Base-by-base conservation (phyloP, 164 flowering plant genomes). In the Aristolochia californica region DNA sequence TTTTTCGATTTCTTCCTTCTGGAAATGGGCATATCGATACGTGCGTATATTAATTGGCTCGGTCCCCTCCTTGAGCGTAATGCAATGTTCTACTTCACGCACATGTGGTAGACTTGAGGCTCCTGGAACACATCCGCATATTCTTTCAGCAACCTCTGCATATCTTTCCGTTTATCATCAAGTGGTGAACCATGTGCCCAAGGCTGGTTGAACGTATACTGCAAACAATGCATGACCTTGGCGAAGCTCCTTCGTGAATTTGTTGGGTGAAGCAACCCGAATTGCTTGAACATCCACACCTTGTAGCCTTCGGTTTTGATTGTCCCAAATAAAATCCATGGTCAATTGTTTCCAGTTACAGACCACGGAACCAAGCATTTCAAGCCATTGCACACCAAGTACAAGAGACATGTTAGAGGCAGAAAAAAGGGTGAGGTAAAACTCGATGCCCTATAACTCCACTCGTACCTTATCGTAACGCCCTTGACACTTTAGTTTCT, bases 291-390 rank as follows among this genome's bases (percentile, higher is more conserved):
- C 4, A 11, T 2, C 7, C 30, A 30, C 10, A 4, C 45, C 58
- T 13, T 58, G 50, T 20, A 58, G 16, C 24, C 4, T 13, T 10
- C 13, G 12, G 21, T 14, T 2, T 47, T 44, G 30, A 12, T 27
- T 9, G 1, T 58, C 9, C 34, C 38, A 58, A 0, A 5, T 1
- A 21, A 44, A 45, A 2, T 45, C 50, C 51, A 58, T 44, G 2
- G 50, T 44, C 11, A 45, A 5, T 25, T 58, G 21, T 27, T 45
- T 45, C 50, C 50, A 58, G 25, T 58, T 27, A 17, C 61, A 58
- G 4, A 25, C 13, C 22, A 58, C 23, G 13, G 40, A 8, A 1
- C 51, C 61, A 30, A 58, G n/a, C 5, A 1, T 13, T 24, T 45
- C 52, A 1, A 58, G 11, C 61, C 61, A 58, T 5, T 58, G 51